Evolutionary conservation across 139 green algal genomes (phyloP), one percentile per base, ranked within the genome.

Genomic region (Chlamydomonas sp.): DNA sequence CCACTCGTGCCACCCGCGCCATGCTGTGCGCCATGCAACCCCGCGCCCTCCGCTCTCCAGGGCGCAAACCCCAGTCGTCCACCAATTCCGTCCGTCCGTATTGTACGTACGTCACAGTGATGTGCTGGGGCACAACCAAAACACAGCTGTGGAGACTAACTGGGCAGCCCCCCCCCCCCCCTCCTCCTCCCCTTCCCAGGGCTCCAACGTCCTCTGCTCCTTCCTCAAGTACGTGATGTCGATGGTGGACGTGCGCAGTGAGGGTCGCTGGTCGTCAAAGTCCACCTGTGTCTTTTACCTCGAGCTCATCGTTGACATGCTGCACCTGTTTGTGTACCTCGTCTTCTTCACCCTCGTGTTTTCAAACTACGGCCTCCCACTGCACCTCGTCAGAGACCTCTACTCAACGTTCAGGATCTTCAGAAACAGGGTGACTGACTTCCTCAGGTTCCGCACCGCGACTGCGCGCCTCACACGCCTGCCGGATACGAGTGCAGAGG

Each of bases 321-420:
- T 99, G 67, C 93, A 99, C 79, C 87, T 99, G 6, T 90, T 92
- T 60, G 91, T 97, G 57, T 99, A 98, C 82, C 48, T 87, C 49
- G 79, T 90, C 58, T 99, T 99, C 87, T 99, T 99, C 76, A 63
- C 88, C 48, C 95, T 97, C 49, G 90, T 99, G 10, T 96, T 98
- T 71, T 86, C 82, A 36, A 87, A 95, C 72, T 97, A 98, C 79
- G 93, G 95, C 37, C 77, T 99, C 31, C 95, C 95, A 0, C 74
- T 99, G 35, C 93, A 99, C 71, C 79, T 99, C 72, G 84, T 98
- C 5, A 83, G 94, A 3, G 93, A 99, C 73, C 77, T 99, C 69
- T 98, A 97, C 80, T 89, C 83, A 79, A 97, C 95, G 0, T 95
- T 97, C 78, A 84, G 90, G 43, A 97, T 95, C 82, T 97, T 99